Evolutionary conservation across 371 early-diverging fungal species (phyloP), one percentile per base, ranked within the genome.

Genomic region (Mucor circinelloides): DNA sequence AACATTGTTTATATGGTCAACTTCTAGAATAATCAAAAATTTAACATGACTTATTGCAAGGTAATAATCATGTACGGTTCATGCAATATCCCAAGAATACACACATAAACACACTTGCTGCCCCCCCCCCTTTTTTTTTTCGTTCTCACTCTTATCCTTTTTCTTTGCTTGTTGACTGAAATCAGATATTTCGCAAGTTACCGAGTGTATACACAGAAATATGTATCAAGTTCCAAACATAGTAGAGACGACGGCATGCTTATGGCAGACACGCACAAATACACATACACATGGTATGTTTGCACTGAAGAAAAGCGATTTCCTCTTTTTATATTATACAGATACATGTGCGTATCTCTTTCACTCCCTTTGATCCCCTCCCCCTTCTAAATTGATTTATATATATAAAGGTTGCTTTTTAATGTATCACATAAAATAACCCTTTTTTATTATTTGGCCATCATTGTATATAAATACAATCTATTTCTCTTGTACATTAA

Each of bases 51-150:
- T 36, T 17, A 54, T 21, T 54, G 36, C 63, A 56, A 32, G 30
- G 40, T 23, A 38, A 54, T 27, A 63, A 40, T 9, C 27, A 63
- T 25, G 52, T 52, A 54, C 27, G 13, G 38, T 19, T 55, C 55
- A 63, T 63, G 64, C 64, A 63, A 3, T 63, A 63, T 56, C 64
- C 64, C 55, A 63, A 63, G 40, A 63, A 63, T 55, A 63, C 17
- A 63, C 30, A 63, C 52, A 36, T 62, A 62, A 19, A 62, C 10
- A 58, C 34, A 55, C 31, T 17, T 31, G 31, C 23, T 50, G 50
- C n/a, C 6, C 42, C 5, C 48, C 48, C 48, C 48, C 48, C 40
- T 40, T 40, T 50, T 50, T 25, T 25, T 25, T 23, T 23, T 10
- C 12, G n/a, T 36, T 36, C 36, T 36, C 36, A 8, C 36, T 13